Conservation (phyloP, 176 grass and related monocot genomes). For the Leersia perrieri region DNA sequence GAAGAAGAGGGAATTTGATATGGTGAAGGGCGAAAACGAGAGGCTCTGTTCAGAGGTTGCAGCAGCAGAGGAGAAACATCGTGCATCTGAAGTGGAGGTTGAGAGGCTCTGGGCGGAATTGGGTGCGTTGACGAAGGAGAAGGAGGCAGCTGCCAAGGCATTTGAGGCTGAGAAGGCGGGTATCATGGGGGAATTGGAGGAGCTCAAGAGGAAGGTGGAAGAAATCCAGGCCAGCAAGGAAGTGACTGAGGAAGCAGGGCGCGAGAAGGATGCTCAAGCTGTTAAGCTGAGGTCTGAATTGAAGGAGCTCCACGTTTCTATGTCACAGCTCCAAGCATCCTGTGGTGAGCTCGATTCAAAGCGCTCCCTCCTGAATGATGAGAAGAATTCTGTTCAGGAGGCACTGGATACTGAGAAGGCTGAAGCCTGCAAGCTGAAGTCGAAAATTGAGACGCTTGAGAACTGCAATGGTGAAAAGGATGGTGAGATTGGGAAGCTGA, state of each 20-base stretch:
- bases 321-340: constrained; percentile 37
- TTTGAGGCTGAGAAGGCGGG: constrained; percentile 37
- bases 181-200: not conserved
- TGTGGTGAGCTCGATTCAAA: constrained; percentile 14
- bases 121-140: constrained; percentile 22
- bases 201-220: constrained; percentile 18
- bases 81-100: constrained; percentile 25
- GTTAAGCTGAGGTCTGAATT: constrained; percentile 34
- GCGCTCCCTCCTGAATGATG: constrained; percentile 7
- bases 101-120: constrained; percentile 42
- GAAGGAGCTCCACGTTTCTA: constrained; percentile 29
- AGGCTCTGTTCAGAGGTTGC: constrained; percentile 20
- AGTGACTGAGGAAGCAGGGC: not conserved
- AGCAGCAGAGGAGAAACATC: constrained; percentile 15
- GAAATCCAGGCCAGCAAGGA: constrained; percentile 45
- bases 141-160: constrained; percentile 24
- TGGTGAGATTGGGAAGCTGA: constrained; percentile 39
- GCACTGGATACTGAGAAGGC: constrained; percentile 37
- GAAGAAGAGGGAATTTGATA: constrained; percentile 28
- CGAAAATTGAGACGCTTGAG: constrained; percentile 39
- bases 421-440: constrained; percentile 33
- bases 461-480: constrained; percentile 38
- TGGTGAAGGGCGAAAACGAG: constrained; percentile 31
- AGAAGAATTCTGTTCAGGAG: constrained; percentile 39
- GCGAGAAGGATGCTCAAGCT: constrained; percentile 33